A percentile compares a stretch with the other conserved stretches of the same genome.
Conservation (phyloP, 257 asterid genomes). For the Solanum corneliomulleri region DNA sequence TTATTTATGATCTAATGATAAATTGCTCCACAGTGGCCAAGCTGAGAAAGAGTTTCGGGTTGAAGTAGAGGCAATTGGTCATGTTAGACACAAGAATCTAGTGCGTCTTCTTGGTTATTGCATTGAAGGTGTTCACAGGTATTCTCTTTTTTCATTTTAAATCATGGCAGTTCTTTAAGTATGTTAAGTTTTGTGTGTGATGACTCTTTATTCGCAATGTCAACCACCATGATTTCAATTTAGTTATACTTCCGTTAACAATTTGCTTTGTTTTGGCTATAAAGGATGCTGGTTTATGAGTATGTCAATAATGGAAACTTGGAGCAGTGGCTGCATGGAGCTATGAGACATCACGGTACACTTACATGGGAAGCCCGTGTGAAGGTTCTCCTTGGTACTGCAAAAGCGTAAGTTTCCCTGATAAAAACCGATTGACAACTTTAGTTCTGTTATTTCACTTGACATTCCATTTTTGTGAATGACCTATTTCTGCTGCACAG, state of each 20-base stretch:
- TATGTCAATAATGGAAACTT: conserved; percentile 90
- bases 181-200: not conserved
- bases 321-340: conserved; percentile 98
- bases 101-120: conserved; percentile 97
- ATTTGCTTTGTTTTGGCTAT: not conserved
- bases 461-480: not conserved
- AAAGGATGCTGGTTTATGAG: conserved; percentile 92
- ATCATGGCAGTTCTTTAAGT: not conserved
- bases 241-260: not conserved
- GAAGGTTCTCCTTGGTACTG: conserved; percentile 92
- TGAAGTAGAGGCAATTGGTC: conserved; percentile 97
- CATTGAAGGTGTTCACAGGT: conserved; percentile 97
- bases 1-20: conserved; percentile 1
- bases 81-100: conserved; percentile 92
- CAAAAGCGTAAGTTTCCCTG: conserved; percentile 74
- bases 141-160: not conserved
- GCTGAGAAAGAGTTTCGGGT: conserved; percentile 94
- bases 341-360: conserved; percentile 72
- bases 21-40: conserved; percentile 61
- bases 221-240: not conserved
- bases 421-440: not conserved
- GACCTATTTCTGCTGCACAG: not conserved
- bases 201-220: not conserved
- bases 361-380: conserved; percentile 94
- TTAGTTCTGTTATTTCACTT: not conserved